These are phyloP conservation scores for Fusarium sp. DNA, from an alignment of 2,329 filamentous ascomycete species.

Conservation along the genomic window DNA sequence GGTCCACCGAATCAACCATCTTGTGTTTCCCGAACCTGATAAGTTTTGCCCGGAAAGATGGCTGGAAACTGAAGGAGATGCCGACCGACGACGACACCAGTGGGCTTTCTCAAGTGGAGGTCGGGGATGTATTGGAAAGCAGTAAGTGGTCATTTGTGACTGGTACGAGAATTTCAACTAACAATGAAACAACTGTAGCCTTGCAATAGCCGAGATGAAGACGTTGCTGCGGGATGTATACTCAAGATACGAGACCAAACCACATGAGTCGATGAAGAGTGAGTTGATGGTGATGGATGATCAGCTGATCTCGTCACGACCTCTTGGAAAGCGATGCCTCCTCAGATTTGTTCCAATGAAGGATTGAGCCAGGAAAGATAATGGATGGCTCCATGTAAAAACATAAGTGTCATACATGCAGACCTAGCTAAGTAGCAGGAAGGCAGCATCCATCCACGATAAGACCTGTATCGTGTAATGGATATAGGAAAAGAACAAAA, in stretches of 20 bases:
- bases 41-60: constrained; percentile 84
- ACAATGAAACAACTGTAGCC: constrained; percentile 42
- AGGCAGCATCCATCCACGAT: background rate
- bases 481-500: background rate
- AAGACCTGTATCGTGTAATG: background rate
- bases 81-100: constrained; percentile 71
- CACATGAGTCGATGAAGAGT: constrained; percentile 64
- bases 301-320: constrained; percentile 74
- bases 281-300: constrained; percentile 73
- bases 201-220: constrained; percentile 77
- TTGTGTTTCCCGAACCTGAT: constrained; percentile 83
- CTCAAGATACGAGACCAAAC: constrained; percentile 65
- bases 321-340: constrained; percentile 68
- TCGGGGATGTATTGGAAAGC: constrained; percentile 72
- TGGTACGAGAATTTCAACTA: background rate
- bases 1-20: constrained; percentile 66
- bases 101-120: constrained; percentile 75
- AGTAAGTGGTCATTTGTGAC: constrained; percentile 61
- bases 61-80: constrained; percentile 78
- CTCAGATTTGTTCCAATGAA: constrained; percentile 59
- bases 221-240: constrained; percentile 71
- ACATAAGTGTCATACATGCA: background rate
- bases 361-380: background rate
- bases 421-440: background rate
- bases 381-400: background rate